A percentile compares a stretch with the other conserved stretches of the same genome.
These are phyloP conservation scores for Fistulifera pelliculosa DNA, from an alignment of 108 stramenopile genomes.

Conservation along the genomic window DNA sequence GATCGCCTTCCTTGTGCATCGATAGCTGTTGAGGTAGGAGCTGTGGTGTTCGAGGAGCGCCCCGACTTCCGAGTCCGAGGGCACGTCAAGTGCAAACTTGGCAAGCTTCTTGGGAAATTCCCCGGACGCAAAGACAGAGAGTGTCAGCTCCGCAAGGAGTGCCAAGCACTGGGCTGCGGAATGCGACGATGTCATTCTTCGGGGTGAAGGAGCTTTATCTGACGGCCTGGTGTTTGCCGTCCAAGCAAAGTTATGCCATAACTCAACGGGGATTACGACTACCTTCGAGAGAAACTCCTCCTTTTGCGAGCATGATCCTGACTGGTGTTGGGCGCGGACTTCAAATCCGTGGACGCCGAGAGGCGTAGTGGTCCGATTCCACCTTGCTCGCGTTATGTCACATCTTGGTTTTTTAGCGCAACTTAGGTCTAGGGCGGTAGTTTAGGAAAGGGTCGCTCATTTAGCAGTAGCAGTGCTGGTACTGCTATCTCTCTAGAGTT, in stretches of 20 bases:
- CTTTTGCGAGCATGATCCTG: conserved; percentile 70
- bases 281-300: conserved; percentile 11
- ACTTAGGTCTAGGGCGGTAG: too few relatives aligned
- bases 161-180: conserved; percentile 37
- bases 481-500: too few relatives aligned
- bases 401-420: too few relatives aligned
- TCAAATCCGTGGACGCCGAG: conserved; percentile 78
- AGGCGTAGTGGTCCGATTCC: conserved; percentile 84
- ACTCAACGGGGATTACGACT: conserved; percentile 69
- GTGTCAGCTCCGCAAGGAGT: conserved; percentile 52
- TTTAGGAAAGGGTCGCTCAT: too few relatives aligned
- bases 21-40: too few relatives aligned
- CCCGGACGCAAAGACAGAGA: conserved; percentile 72
- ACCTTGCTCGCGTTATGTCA: conserved; percentile 85
- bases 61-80: conserved; percentile 49
- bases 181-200: conserved; percentile 29
- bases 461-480: too few relatives aligned
- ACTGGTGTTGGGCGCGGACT: conserved; percentile 79
- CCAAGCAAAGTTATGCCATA: conserved; percentile 70
- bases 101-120: conserved; percentile 73
- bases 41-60: conserved; percentile 46
- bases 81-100: conserved; percentile 9
- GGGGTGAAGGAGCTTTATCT: conserved; percentile 19
- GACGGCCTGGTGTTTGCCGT: conserved; percentile 33
- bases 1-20: too few relatives aligned